phyloP scores from a whole-genome alignment of 371 early-diverging fungal genomes.

The Zychaea mexicana region DNA sequence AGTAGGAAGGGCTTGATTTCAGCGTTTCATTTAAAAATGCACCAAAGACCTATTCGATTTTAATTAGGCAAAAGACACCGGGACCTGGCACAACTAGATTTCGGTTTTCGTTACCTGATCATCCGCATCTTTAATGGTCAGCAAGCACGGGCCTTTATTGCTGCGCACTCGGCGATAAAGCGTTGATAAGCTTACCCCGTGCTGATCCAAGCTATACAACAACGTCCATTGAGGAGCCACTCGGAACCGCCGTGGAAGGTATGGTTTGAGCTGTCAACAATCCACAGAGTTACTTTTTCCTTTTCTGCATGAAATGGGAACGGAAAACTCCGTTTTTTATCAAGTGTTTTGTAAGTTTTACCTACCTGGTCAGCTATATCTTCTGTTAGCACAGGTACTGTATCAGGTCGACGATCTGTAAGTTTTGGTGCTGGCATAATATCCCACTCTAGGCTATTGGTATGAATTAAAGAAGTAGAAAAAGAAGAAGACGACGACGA shows the following conservation, averaged over 20 bases:
- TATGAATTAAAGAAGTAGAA: too few species aligned
- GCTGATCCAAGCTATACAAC: conserved; percentile 88
- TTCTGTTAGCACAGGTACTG: conserved; percentile 51
- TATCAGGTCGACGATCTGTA: conserved; percentile 38
- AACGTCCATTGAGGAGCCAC: conserved; percentile 76
- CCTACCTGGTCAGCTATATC: conserved; percentile 53
- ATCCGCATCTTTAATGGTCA: conserved; percentile 72
- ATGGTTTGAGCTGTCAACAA: conserved; percentile 35
- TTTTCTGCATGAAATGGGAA: neutral
- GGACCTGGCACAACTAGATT: too few species aligned
- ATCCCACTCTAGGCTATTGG: neutral
- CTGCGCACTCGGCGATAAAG: conserved; percentile 64
- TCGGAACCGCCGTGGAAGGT: conserved; percentile 65
- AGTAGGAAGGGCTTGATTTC: conserved; percentile 66
- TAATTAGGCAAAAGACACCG: too few species aligned
- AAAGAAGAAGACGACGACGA: too few species aligned
- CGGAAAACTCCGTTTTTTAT: conserved; percentile 1
- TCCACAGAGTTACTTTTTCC: neutral
- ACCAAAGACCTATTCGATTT: conserved; percentile 95
- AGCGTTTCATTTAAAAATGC: conserved; percentile 81
- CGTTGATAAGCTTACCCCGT: conserved; percentile 87
- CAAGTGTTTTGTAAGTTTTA: neutral
- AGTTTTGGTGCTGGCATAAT: conserved; percentile 44
- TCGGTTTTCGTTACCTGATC: conserved; percentile 69
- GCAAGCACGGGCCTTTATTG: conserved; percentile 67